Evolutionary conservation across 169 alveolate species (phyloP).

Genomic region (Plasmodium relictum): DNA sequence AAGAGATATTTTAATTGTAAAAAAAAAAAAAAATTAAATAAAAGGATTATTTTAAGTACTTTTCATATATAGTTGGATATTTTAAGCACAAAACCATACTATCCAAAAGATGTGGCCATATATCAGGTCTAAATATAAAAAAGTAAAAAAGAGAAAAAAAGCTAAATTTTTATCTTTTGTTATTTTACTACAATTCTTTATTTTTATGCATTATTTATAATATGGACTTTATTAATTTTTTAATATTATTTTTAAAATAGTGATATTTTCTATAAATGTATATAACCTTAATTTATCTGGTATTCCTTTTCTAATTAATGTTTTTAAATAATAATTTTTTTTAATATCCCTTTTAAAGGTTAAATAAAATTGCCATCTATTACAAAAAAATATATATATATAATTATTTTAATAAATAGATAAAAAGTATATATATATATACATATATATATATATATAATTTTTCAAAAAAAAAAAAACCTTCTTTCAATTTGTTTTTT

Average conservation of each 20-base stretch:
- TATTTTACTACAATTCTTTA: neutral
- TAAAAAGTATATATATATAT: constrained; percentile 4
- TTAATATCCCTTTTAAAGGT: constrained; percentile 65
- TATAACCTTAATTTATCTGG: constrained; percentile 85
- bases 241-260: neutral
- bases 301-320: constrained; percentile 85
- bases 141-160: neutral
- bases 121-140: constrained; percentile 35
- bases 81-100: constrained; percentile 58
- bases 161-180: neutral
- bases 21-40: too few relatives aligned
- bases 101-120: constrained; percentile 74
- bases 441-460: constrained; percentile 5
- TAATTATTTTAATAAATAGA: too few relatives aligned
- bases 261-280: neutral
- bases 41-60: constrained; percentile 35
- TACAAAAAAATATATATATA: neutral
- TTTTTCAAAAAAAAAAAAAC: too few relatives aligned
- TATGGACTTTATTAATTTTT: too few relatives aligned
- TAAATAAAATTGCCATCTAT: constrained; percentile 62
- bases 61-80: constrained; percentile 74
- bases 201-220: too few relatives aligned
- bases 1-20: too few relatives aligned
- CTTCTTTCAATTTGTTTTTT: constrained; percentile 64
- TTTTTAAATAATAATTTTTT: constrained; percentile 74